These are phyloP conservation scores for Dendrothele bispora DNA, from an alignment of 768 basidiomycete species.

Conservation along the genomic window DNA sequence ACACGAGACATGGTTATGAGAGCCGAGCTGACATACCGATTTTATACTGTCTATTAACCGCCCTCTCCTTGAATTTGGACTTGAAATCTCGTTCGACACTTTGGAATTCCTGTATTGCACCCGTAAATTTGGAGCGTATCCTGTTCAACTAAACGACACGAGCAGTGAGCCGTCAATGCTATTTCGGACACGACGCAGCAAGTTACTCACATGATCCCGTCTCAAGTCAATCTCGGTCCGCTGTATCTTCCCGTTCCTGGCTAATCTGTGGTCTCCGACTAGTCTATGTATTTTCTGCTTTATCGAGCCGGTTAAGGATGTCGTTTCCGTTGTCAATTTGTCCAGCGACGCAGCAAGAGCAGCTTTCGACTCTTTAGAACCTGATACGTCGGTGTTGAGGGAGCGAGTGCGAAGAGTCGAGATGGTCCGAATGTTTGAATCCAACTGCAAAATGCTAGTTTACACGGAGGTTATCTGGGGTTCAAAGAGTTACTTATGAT, in stretches of 20 bases:
- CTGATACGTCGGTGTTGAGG: constrained; percentile 32
- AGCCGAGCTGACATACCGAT: constrained; percentile 52
- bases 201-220: constrained; percentile 33
- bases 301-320: constrained; percentile 53
- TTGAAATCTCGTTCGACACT: constrained; percentile 72
- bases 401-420: constrained; percentile 36
- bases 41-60: constrained; percentile 75
- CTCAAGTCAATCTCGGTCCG: constrained; percentile 37
- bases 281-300: constrained; percentile 62
- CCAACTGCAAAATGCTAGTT: constrained; percentile 37
- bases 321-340: constrained; percentile 61
- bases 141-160: constrained; percentile 47
- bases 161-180: not conserved
- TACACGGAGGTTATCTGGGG: constrained; percentile 44
- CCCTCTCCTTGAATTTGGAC: constrained; percentile 59
- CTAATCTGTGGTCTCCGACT: constrained; percentile 47
- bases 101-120: constrained; percentile 78
- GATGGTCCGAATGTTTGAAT: constrained; percentile 37
- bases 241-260: constrained; percentile 27
- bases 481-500: too few species aligned
- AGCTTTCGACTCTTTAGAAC: constrained; percentile 19
- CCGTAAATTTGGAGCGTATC: constrained; percentile 69
- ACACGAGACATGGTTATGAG: not conserved
- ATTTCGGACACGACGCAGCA: not conserved
- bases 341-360: constrained; percentile 39